phyloP scores from a whole-genome alignment of 2,329 filamentous ascomycete genomes.

The Paecilomyces sp. region DNA sequence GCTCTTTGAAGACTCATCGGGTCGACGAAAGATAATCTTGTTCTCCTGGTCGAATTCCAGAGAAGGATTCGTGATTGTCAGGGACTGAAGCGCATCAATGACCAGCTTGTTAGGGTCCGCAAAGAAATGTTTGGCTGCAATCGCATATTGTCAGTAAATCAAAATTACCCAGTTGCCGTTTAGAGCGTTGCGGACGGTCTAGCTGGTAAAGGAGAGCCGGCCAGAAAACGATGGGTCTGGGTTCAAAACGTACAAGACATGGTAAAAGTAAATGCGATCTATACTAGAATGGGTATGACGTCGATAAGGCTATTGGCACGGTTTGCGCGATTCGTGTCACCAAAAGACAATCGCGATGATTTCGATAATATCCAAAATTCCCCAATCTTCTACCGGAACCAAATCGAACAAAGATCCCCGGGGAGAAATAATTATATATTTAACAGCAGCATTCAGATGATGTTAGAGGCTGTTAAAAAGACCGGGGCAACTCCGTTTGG shows the following conservation, averaged over 20 bases:
- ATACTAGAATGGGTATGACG: neutral
- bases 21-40: constrained; percentile 76
- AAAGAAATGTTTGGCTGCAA: constrained; percentile 72
- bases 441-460: neutral
- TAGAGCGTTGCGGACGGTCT: neutral
- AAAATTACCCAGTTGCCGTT: neutral
- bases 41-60: constrained; percentile 69
- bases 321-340: neutral
- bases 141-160: constrained; percentile 8
- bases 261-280: constrained; percentile 6
- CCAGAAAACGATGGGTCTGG: neutral
- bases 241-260: constrained; percentile 28
- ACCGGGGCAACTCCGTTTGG: constrained; percentile 8
- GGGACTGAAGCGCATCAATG: constrained; percentile 63
- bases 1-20: constrained; percentile 40
- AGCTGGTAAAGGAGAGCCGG: neutral
- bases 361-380: neutral
- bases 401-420: neutral
- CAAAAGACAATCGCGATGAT: neutral
- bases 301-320: neutral
- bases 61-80: constrained; percentile 78
- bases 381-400: neutral
- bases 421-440: neutral
- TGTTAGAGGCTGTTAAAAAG: neutral
- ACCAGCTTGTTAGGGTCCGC: constrained; percentile 76